These are phyloP conservation scores for Alternaria gansuensis DNA, from an alignment of 2,329 filamentous ascomycete genomes.

Conservation along the genomic window DNA sequence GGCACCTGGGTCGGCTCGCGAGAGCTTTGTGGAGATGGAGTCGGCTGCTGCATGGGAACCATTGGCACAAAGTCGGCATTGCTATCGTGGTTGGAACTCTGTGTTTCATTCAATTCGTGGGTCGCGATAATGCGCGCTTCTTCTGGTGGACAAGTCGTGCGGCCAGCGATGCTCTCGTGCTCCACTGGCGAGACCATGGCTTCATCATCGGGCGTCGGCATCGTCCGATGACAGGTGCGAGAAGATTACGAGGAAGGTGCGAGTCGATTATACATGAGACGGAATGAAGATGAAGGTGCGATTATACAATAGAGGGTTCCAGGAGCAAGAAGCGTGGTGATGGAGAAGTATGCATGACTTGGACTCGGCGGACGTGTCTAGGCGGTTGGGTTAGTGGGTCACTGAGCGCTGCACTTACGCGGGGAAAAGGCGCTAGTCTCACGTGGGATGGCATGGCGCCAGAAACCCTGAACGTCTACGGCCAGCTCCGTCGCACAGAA, in stretches of 20 bases:
- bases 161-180: conserved; percentile 56
- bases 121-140: conserved; percentile 40
- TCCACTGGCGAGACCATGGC: conserved; percentile 52
- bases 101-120: conserved; percentile 47
- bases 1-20: conserved; percentile 29
- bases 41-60: conserved; percentile 46
- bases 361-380: conserved; percentile 31
- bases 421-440: conserved; percentile 39
- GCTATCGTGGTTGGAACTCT: conserved; percentile 24
- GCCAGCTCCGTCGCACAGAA: conserved; percentile 1
- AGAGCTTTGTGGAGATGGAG: conserved; percentile 46
- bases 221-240: conserved; percentile 49
- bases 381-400: conserved; percentile 31
- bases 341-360: conserved; percentile 20
- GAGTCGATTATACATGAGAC: conserved; percentile 33
- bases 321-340: conserved; percentile 21
- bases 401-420: conserved; percentile 34
- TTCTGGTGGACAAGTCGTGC: conserved; percentile 62
- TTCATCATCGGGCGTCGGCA: conserved; percentile 60
- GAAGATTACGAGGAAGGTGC: conserved; percentile 36
- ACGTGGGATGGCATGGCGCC: conserved; percentile 30
- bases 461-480: conserved; percentile 1
- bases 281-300: conserved; percentile 16
- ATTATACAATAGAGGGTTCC: conserved; percentile 22
- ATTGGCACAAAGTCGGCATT: conserved; percentile 28